Evolutionary conservation across 2,329 filamentous ascomycete genomes (phyloP), one percentile per base, ranked within the genome.

Genomic region (Cladosporium halotolerans): DNA sequence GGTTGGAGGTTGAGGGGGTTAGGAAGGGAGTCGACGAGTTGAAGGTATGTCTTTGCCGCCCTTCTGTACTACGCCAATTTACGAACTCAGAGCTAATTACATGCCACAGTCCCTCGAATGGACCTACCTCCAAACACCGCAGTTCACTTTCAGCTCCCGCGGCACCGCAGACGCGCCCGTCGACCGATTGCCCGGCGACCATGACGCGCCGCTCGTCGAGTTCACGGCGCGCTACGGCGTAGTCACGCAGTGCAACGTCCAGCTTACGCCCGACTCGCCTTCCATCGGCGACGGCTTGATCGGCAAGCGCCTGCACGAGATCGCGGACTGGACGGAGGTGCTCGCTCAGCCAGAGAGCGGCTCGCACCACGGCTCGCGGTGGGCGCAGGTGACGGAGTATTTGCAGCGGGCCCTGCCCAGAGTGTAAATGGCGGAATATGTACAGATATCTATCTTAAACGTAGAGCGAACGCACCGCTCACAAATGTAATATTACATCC

Each of bases 111-210:
- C 83, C 0, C 70, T 73, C 3, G 80, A 83, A 9, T 96, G 90
- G 89, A 85, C 86, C 54, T 96, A 86, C 70, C 81, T 81, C 2
- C 90, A 96, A 71, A 96, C 91, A 2, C 91, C 91, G 1, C 84
- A 85, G 52, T 96, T 96, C 68, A 82, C 79, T 92, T 60, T 61
- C 52, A 54, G 63, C 36, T 55, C 54, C 3, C 14, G 28, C 14
- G 11, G 19, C n/a, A 5, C 31, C 10, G 9, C 7, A 28, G 14
- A 11, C 18, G 16, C 11, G 4, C 13, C 13, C 10, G 5, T 10
- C 3, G 36, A 42, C 42, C 6, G 10, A 38, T 9, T 10, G 14
- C 18, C 38, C 10, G 36, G n/a, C 44, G 11, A n/a, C 9, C 9
- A 39, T 3, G 13, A 45, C 33, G 45, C 48, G 50, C 52, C 52